Evolutionary conservation across 176 grass and related monocot genomes (phyloP).

Genomic region (Rhipidocladum racemiflorum): DNA sequence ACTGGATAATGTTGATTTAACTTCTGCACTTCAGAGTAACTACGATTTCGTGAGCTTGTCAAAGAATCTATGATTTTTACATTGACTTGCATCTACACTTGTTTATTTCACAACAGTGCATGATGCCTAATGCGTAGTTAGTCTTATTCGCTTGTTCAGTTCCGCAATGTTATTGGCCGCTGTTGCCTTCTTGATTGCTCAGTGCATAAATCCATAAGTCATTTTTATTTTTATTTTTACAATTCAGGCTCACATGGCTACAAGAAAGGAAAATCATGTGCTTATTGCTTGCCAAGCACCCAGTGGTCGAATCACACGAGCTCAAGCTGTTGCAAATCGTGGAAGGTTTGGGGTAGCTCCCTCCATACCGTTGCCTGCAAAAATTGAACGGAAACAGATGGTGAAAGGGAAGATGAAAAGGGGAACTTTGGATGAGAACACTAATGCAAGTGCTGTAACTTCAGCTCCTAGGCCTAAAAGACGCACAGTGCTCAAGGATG

Average conservation of each 20-base stretch:
- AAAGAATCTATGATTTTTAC: background rate
- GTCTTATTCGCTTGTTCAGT: background rate
- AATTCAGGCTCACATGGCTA: slow-evolving; percentile 36
- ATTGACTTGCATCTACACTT: slow-evolving; percentile 3
- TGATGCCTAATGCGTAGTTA: background rate
- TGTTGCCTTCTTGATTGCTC: background rate
- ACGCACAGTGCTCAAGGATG: slow-evolving; percentile 53
- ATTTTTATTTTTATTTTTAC: slow-evolving; percentile 4
- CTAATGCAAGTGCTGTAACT: slow-evolving; percentile 14
- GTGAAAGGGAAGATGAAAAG: slow-evolving; percentile 41
- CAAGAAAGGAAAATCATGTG: slow-evolving; percentile 49
- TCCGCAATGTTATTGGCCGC: background rate
- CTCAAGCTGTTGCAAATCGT: slow-evolving; percentile 40
- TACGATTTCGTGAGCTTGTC: background rate
- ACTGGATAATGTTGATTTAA: background rate
- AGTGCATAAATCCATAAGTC: background rate
- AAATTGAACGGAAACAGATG: slow-evolving; percentile 25
- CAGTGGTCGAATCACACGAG: slow-evolving; percentile 50
- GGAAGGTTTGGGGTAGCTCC: slow-evolving; percentile 27
- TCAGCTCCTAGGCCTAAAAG: slow-evolving; percentile 44
- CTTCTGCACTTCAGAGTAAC: background rate
- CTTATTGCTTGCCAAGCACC: slow-evolving; percentile 26
- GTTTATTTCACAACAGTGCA: background rate
- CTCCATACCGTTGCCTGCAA: slow-evolving; percentile 18
- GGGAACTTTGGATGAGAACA: slow-evolving; percentile 46